phyloP scores from a whole-genome alignment of 768 basidiomycete genomes.

The Lactarius trivialis region DNA sequence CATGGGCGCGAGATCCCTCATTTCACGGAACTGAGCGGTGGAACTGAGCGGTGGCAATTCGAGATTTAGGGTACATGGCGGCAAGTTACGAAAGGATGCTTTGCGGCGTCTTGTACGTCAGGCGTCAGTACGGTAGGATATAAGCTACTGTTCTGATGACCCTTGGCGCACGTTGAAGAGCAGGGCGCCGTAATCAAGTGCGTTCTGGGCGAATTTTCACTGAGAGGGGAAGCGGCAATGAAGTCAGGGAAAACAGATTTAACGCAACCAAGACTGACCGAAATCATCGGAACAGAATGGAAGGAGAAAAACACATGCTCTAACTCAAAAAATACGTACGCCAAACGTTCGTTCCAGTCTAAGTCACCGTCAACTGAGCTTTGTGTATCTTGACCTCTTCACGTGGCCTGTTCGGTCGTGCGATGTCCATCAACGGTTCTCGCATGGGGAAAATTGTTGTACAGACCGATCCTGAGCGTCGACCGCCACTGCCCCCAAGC shows the following conservation, averaged over 20 bases:
- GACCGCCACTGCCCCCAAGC: constrained; percentile 84
- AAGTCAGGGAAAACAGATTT: neutral
- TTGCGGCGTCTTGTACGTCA: neutral
- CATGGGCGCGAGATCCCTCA: neutral
- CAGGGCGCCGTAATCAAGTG: neutral
- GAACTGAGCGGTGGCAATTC: neutral
- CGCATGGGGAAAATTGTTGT: neutral
- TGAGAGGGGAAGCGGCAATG: neutral
- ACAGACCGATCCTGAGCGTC: constrained; percentile 82
- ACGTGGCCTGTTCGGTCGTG: constrained; percentile 35
- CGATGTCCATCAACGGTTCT: constrained; percentile 1
- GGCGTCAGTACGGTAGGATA: neutral
- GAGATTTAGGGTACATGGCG: neutral
- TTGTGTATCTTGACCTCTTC: constrained; percentile 93
- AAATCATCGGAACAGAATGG: neutral
- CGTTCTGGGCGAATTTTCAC: neutral
- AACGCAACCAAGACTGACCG: neutral
- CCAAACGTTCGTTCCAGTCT: neutral
- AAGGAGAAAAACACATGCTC: neutral
- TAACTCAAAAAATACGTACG: neutral
- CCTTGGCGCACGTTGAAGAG: neutral
- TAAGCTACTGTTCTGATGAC: neutral
- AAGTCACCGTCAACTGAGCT: constrained; percentile 33
- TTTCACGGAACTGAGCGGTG: neutral
- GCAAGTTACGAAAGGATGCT: neutral